Base-by-base conservation (phyloP, 2,329 filamentous ascomycete species). In the Chrysoporthe puriensis region DNA sequence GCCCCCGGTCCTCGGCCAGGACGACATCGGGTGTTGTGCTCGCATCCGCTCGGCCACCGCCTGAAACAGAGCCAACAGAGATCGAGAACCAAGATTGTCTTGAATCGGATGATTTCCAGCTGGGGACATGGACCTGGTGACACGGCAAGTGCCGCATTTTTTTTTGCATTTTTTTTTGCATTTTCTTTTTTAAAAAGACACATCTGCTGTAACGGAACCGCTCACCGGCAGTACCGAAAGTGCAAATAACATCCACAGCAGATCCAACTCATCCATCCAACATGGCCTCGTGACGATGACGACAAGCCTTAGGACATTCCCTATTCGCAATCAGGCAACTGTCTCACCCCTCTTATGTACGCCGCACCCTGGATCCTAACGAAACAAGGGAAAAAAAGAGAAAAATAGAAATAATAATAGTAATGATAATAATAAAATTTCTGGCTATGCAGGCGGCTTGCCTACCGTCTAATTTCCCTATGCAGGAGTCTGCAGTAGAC, bases 401-500 rank as follows among this genome's bases (percentile, higher is more conserved):
- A n/a, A n/a, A 40, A n/a, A n/a, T 6, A 57, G 40, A n/a, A 63
- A 66, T 58, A 63, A 26, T 26, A 26, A 26, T 26, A 26, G 26
- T 26, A 26, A 26, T 26, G 26, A 26, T 26, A 26, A 26, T 26
- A 26, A 26, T 26, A 26, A 26, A 26, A 26, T 26, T 26, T 26
- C 59, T 68, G 63, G 63, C 43, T 50, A 61, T 68, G 68, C 68
- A 69, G 68, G 62, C 60, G 58, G 54, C 62, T 59, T 48, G 62
- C 60, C 68, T 16, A 63, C 59, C 64, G 52, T 67, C 50, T 52
- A 69, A 69, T 69, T 69, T 67, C 68, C 68, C 68, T 40, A 62
- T 69, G 68, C 68, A 69, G 68, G 66, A 69, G 43, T 65, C 65
- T 69, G 66, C 68, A 69, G 68, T 64, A 68, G 63, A 68, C 43